A percentile compares a stretch with the other conserved stretches of the same genome.
These are phyloP conservation scores for Pseudotsuga menziesii DNA, from an alignment of 75 land plant species.

Conservation along the genomic window DNA sequence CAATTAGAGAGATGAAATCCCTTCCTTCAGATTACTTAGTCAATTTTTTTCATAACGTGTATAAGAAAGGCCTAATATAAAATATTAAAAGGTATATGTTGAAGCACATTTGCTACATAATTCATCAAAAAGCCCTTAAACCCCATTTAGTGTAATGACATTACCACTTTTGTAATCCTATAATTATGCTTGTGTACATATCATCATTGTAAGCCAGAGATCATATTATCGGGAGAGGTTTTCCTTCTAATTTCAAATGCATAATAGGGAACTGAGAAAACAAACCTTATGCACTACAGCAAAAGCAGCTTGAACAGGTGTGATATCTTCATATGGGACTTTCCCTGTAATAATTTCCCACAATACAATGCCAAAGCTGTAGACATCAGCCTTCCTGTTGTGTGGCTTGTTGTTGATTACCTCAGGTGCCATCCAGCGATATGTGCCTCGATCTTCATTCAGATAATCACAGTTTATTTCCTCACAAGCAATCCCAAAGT, in stretches of 20 bases:
- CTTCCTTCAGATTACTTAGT: neutral
- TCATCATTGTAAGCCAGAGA: neutral
- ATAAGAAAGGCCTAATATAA: neutral
- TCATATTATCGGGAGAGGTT: neutral
- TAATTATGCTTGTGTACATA: neutral
- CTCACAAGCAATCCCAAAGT: constrained; percentile 66
- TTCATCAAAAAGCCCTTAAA: neutral
- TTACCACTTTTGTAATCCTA: neutral
- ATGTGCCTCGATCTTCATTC: constrained; percentile 51
- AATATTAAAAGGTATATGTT: neutral
- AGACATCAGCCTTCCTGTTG: constrained; percentile 58
- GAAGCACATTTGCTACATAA: neutral
- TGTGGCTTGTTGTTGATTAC: constrained; percentile 45
- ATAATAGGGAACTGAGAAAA: neutral
- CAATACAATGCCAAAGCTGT: constrained; percentile 69
- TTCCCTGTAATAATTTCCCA: constrained; percentile 59
- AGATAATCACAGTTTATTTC: constrained; percentile 34
- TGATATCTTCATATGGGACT: constrained; percentile 52
- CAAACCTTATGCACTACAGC: constrained; percentile 58
- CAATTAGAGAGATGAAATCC: too few species aligned
- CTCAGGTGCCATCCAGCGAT: constrained; percentile 75
- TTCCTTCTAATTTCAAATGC: neutral
- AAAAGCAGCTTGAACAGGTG: constrained; percentile 58
- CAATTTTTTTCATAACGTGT: neutral
- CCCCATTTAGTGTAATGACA: neutral